phyloP scores from a whole-genome alignment of 2,329 filamentous ascomycete genomes.

The Apiospora aurea region DNA sequence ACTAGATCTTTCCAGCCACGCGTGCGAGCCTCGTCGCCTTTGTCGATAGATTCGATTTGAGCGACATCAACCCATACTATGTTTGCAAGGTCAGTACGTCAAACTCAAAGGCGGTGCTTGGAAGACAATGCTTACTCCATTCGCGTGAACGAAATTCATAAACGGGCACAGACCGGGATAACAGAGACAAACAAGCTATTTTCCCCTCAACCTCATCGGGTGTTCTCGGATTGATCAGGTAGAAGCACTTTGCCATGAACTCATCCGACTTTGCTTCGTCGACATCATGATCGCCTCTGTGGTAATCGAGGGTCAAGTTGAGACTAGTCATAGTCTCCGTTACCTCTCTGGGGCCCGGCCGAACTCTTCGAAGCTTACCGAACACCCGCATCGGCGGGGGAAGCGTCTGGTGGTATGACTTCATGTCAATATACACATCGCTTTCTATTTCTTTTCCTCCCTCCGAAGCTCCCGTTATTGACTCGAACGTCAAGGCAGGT shows the following conservation, averaged over 20 bases:
- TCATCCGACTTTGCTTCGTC: not conserved
- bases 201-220: not conserved
- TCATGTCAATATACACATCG: not conserved
- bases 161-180: not conserved
- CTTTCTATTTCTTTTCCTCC: not conserved
- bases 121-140: not conserved
- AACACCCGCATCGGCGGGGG: not conserved
- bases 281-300: not conserved
- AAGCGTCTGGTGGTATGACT: not conserved
- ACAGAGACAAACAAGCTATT: not conserved
- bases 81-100: not conserved
- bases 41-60: slow-evolving; percentile 22
- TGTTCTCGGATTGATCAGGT: not conserved
- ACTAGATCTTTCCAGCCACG: slow-evolving; percentile 19
- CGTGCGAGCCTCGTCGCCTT: not conserved
- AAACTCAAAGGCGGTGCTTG: not conserved
- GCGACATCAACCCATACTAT: slow-evolving; percentile 15
- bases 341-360: not conserved
- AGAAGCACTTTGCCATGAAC: not conserved
- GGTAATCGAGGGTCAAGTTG: not conserved
- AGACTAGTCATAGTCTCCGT: not conserved
- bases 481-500: not conserved
- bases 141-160: not conserved
- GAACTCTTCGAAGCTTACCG: not conserved
- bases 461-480: not conserved